These are phyloP conservation scores for Naegleria fowleri DNA, from an alignment of 208 protist genomes.

Conservation along the genomic window DNA sequence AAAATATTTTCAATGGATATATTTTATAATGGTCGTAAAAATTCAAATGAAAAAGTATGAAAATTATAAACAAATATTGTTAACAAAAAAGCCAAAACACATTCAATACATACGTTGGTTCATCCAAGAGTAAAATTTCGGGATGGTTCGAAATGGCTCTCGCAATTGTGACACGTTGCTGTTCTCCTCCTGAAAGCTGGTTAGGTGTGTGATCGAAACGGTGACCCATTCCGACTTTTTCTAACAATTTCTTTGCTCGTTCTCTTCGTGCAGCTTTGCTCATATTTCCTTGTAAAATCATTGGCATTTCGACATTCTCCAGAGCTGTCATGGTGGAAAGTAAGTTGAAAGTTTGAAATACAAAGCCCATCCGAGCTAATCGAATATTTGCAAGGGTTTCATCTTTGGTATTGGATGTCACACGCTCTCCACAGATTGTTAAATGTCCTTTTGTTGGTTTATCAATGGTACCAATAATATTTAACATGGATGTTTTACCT, in stretches of 20 bases:
- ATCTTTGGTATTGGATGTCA: constrained; percentile 65
- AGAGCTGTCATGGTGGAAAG: constrained; percentile 81
- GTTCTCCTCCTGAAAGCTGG: constrained; percentile 89
- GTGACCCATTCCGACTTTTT: constrained; percentile 73
- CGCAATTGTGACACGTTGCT: constrained; percentile 90
- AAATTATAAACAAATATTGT: neutral
- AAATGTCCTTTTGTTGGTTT: constrained; percentile 89
- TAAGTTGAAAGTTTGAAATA: constrained; percentile 95
- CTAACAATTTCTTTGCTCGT: constrained; percentile 61
- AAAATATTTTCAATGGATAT: no score
- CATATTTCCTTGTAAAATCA: constrained; percentile 76
- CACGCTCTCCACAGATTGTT: constrained; percentile 68
- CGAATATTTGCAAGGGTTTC: constrained; percentile 59
- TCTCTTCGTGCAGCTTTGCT: constrained; percentile 57
- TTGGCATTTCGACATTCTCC: constrained; percentile 89
- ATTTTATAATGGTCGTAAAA: no score
- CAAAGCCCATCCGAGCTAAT: constrained; percentile 70
- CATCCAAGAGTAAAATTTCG: constrained; percentile 85
- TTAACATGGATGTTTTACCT: constrained; percentile 91
- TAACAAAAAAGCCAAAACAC: neutral
- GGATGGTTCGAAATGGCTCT: constrained; percentile 85
- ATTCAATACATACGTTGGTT: constrained; percentile 63
- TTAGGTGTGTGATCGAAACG: constrained; percentile 77
- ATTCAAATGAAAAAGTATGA: no score
- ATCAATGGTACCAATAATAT: constrained; percentile 93